phyloP scores from a whole-genome alignment of 78 protist species.

The Cavenderia fasciculata region DNA sequence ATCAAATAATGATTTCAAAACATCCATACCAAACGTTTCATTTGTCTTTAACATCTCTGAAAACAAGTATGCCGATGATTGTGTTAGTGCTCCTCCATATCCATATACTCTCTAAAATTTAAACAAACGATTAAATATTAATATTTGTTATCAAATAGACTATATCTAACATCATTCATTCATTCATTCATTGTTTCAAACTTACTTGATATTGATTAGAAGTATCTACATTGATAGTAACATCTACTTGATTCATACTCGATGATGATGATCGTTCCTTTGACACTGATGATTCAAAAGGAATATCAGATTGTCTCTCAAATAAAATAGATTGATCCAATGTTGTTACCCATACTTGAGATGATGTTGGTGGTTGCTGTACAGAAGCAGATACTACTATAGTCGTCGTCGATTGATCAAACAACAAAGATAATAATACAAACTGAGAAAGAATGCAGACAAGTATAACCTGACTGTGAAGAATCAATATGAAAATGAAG shows the following conservation, averaged over 20 bases:
- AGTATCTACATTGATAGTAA: neutral
- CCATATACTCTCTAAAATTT: neutral
- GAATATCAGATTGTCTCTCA: neutral
- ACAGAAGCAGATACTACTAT: too few species aligned
- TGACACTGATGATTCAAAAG: neutral
- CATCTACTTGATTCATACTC: neutral
- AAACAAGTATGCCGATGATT: conserved; percentile 5
- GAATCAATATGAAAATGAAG: too few species aligned
- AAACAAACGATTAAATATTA: neutral
- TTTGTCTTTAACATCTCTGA: neutral
- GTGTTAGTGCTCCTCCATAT: conserved; percentile 18
- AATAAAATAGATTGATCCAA: neutral
- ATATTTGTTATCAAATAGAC: neutral
- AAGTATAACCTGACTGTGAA: too few species aligned
- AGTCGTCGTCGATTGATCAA: too few species aligned
- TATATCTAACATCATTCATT: neutral
- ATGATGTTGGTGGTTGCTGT: neutral
- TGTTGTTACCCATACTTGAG: conserved; percentile 1
- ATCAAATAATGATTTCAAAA: neutral
- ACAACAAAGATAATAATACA: too few species aligned
- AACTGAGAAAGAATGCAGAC: too few species aligned
- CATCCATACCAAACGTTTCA: neutral
- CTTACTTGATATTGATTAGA: neutral
- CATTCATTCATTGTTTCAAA: neutral
- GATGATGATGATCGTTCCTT: neutral